phyloP scores from a whole-genome alignment of 2,329 filamentous ascomycete species.

The Calycina herbarum region DNA sequence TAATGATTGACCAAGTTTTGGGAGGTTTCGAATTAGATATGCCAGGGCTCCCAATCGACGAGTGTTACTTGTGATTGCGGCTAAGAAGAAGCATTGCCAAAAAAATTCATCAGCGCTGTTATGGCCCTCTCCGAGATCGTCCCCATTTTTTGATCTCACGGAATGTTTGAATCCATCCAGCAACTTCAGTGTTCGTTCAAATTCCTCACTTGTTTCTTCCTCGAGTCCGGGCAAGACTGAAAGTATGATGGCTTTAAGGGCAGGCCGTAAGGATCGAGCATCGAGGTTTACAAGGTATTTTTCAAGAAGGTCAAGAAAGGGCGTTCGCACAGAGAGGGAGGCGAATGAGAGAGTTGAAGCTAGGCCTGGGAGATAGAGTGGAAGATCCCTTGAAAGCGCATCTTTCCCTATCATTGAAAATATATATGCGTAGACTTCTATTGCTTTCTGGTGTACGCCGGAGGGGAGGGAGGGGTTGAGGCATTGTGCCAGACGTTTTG shows the following conservation, averaged over 20 bases:
- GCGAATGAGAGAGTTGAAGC: conserved; percentile 91
- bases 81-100: conserved; percentile 97
- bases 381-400: conserved; percentile 76
- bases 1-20: conserved; percentile 59
- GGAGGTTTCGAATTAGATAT: conserved; percentile 78
- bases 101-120: conserved; percentile 80
- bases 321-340: conserved; percentile 83
- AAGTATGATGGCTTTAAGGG: conserved; percentile 85
- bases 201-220: conserved; percentile 96
- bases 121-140: conserved; percentile 52
- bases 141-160: conserved; percentile 56
- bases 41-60: conserved; percentile 84
- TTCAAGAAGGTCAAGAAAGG: conserved; percentile 83
- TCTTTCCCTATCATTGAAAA: conserved; percentile 84
- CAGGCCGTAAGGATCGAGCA: conserved; percentile 72
- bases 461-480: conserved; percentile 90
- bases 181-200: conserved; percentile 80
- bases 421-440: conserved; percentile 90
- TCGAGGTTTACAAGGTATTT: conserved; percentile 74
- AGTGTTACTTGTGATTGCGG: conserved; percentile 84
- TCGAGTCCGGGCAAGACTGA: conserved; percentile 89
- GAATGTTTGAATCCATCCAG: conserved; percentile 74
- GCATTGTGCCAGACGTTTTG: conserved; percentile 92
- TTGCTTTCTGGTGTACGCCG: conserved; percentile 93
- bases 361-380: conserved; percentile 86